Base-by-base conservation (phyloP, 2,329 filamentous ascomycete genomes). In the Sporothrix globosa region DNA sequence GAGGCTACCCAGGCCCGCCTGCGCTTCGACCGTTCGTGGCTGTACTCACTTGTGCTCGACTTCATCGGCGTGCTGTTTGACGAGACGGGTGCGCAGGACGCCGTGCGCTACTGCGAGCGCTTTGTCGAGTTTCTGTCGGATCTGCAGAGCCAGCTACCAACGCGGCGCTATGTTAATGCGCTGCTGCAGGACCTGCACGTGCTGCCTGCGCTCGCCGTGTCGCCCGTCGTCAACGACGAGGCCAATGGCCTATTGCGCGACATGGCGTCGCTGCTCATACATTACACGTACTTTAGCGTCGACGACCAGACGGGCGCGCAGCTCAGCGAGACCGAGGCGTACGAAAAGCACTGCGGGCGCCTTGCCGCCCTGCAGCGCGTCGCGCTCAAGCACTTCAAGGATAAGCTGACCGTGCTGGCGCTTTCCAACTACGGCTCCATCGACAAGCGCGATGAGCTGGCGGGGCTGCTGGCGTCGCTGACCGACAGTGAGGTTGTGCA, bases 391-490 rank as follows among this genome's bases (percentile, higher is more conserved):
- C 84, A 93, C 75, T 97, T 97, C 81, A 93, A 92, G 75, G 89
- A 93, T 7, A 97, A 97, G 80, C 82, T 99, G 50, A 93, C 91
- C n/a, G 91, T 99, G 52, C 82, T 99, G 71, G 92, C 95, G 1
- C 82, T 99, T 52, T 96, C 96, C 21, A 98, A 99, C 77, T 96
- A 96, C 77, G 93, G 91, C 1, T 91, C 93, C 4, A 91, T 99
- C 73, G 91, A 94, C 74, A 90, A 92, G 76, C 86, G 92, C 56
- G 84, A 87, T 6, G 96, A 98, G 74, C 84, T 99, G 19, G 87
- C 91, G 77, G 85, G 87, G 30, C 90, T 97, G 73, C 82, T 99
- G 6, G 87, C 89, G 69, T 82, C 86, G 13, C 82, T 99, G 67
- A 86, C 87, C 3, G 92, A 97, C 74, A 85, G 86, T 0, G 95